Percentiles rank a stretch among this genome's conserved stretches.
Evolutionary conservation across 768 basidiomycete species (phyloP).

Genomic region (Tricholomella constricta): DNA sequence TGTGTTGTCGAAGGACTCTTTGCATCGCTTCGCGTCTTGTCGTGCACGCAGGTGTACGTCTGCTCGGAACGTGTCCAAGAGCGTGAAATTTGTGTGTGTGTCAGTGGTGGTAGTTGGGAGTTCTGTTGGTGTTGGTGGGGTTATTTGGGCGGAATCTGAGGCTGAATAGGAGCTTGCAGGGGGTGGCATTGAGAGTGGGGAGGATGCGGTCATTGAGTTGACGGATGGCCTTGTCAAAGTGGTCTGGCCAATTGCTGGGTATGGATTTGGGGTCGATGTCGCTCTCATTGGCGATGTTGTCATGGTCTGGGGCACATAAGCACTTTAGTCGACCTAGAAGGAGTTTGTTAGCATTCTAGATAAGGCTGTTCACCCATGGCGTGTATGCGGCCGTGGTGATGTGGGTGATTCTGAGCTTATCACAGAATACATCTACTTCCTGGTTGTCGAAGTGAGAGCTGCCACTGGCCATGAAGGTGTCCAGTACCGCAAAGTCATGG

Average conservation of each 20-base stretch:
- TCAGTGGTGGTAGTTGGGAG: not conserved
- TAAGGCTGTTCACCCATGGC: not conserved
- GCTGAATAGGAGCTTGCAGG: not conserved
- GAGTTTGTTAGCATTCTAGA: not conserved
- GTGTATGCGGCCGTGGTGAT: not conserved
- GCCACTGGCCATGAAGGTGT: conserved; percentile 31
- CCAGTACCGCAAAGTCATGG: conserved; percentile 11
- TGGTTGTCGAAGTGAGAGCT: conserved; percentile 1
- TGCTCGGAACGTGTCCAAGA: not conserved
- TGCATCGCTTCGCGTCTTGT: conserved; percentile 1
- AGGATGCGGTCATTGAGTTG: not conserved
- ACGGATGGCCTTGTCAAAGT: not conserved
- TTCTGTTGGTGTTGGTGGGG: not conserved
- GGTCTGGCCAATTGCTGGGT: not conserved
- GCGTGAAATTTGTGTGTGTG: not conserved
- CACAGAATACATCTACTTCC: conserved; percentile 31
- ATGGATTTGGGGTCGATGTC: not conserved
- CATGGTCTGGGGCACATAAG: not conserved
- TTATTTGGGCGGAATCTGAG: not conserved
- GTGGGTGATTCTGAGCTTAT: conserved; percentile 11
- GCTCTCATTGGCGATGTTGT: not conserved
- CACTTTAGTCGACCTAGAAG: not conserved
- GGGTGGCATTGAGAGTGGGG: not conserved
- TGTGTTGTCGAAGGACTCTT: conserved; percentile 3
- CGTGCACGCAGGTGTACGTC: conserved; percentile 1